Base-by-base conservation (phyloP, 768 basidiomycete species). In the Kwoniella pini region DNA sequence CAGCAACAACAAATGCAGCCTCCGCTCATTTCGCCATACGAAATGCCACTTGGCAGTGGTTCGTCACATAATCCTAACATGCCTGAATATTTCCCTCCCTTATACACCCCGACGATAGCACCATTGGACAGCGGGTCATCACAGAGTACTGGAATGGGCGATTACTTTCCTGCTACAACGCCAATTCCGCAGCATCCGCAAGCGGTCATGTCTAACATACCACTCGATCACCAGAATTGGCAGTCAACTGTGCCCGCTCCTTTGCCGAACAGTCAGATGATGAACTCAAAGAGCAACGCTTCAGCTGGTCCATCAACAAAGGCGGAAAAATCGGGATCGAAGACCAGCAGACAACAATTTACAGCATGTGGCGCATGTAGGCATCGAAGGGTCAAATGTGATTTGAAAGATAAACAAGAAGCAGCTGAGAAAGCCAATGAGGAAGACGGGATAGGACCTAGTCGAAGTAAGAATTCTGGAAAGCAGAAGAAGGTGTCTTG, bases 331-430 rank as follows among this genome's bases (percentile, higher is more conserved):
- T 12, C 49, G 12, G 65, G 62, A 13, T 56, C 62, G 17, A 90
- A 90, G 75, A 88, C 89, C 27, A 83, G 86, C 2, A 81, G 89
- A 62, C 87, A 89, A 69, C 90, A 95, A 69, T 91, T 90, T 79
- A 89, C 88, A n/a, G 92, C 92, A 7, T 95, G 93, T 75, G 91
- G 91, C 58, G 90, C 91, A 28, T 96, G 93, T 79, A 86, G 91
- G 62, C 90, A 90, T 86, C 80, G 93, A 76, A 85, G 93, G 87
- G 93, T 96, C 21, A 89, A 90, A 55, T 96, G 92, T 75, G 92
- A 95, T 81, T 84, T 95, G 57, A 94, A 95, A 77, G 90, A 94
- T 78, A 81, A 87, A 42, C 83, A 85, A 53, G 79, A 85, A 39
- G 79, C 83, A 45, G 76, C 81, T n/a, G 75, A 82, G 9, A 81